Percentiles rank a stretch among this genome's conserved stretches.
Conservation (phyloP, 495 filamentous ascomycete genomes). For the Xylaria intraflava region DNA sequence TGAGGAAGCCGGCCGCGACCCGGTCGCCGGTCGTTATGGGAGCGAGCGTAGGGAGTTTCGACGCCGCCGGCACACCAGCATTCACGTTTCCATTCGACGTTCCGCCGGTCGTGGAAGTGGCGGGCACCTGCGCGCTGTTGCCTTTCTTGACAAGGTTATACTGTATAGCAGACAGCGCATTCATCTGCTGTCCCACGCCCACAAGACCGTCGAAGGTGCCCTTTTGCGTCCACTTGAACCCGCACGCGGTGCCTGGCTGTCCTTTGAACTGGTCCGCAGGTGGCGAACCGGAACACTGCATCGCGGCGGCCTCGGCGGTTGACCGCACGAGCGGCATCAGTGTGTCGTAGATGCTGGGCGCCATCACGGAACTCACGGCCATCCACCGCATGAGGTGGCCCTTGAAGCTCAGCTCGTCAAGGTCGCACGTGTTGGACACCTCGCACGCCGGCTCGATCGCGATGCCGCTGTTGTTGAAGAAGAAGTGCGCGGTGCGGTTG, state of each 20-base stretch:
- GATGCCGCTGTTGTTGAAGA: conserved; percentile 47
- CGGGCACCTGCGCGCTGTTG: conserved; percentile 34
- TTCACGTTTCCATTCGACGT: conserved; percentile 56
- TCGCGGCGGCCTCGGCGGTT: conserved; percentile 54
- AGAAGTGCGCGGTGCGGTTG: conserved; percentile 48
- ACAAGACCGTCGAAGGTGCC: conserved; percentile 31
- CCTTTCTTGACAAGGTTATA: conserved; percentile 47
- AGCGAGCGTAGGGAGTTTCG: conserved; percentile 18
- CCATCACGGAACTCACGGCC: conserved; percentile 57
- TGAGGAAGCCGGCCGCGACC: conserved; percentile 61
- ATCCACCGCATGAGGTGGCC: conserved; percentile 68
- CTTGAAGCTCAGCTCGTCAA: conserved; percentile 69
- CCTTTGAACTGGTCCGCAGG: conserved; percentile 42
- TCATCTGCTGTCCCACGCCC: conserved; percentile 69
- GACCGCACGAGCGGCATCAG: conserved; percentile 52
- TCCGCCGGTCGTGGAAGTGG: conserved; percentile 55
- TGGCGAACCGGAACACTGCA: conserved; percentile 53
- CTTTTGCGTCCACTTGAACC: conserved; percentile 43
- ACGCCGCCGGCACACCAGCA: conserved; percentile 40
- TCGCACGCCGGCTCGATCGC: conserved; percentile 70
- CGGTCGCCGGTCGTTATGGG: conserved; percentile 51
- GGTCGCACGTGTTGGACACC: conserved; percentile 54
- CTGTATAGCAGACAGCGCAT: conserved; percentile 61
- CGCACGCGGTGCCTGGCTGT: conserved; percentile 42
- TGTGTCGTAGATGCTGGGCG: conserved; percentile 50